Evolutionary conservation across 768 basidiomycete species (phyloP), one percentile per base, ranked within the genome.

Genomic region (Boletus sensibilis): DNA sequence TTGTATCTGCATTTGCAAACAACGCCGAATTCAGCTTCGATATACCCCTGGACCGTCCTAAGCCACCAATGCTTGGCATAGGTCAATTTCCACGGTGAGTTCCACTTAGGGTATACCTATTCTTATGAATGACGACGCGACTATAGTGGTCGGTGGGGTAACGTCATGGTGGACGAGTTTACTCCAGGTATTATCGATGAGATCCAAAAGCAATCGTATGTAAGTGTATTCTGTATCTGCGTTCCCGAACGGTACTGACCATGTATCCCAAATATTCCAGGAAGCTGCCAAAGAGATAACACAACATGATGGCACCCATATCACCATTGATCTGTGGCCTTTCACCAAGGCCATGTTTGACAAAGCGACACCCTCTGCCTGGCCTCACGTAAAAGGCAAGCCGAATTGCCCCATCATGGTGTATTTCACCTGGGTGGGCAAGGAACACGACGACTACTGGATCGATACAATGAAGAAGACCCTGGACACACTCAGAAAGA

Each of bases 121-220:
- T 25, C n/a, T 14, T 29, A 20, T 12, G 20, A 23, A 23, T 33
- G 42, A 49, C 23, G 5, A 35, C 41, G 11, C 10, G 18, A 35
- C 7, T 31, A 11, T n/a, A 61, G 60, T 21, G 61, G 61, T 27
- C 61, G 60, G 12, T 64, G 63, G 58, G 63, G 63, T 1, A 64
- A 55, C 3, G 60, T 64, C 2, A 45, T 61, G 52, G 59, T 57
- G 31, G 53, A 61, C 27, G 34, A 62, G n/a, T 64, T 50, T 38
- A 64, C 54, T 29, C 29, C 25, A 41, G 34, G 10, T 16, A 52
- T 63, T n/a, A 38, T 64, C 29, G 33, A 64, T 35, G 47, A 46
- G 9, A 35, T 61, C 29, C 12, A 31, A 16, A 11, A 27, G 18
- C 40, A 56, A 44, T 31, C 59, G 13, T n/a, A 4, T 18, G 61